Evolutionary conservation across 345 rosid species (phyloP).

Genomic region (Pugionium cornutum): DNA sequence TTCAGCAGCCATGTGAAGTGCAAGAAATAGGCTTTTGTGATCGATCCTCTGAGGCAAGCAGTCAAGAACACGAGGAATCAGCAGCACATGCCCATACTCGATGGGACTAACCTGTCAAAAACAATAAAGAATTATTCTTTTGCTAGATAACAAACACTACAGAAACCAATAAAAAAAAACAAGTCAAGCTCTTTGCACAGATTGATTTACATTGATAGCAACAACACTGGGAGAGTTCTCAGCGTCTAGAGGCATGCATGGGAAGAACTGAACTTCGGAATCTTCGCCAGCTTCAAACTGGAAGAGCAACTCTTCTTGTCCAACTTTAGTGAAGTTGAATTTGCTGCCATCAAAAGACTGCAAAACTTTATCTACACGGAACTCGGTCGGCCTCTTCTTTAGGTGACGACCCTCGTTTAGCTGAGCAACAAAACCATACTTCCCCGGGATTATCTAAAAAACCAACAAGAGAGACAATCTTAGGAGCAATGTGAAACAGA

Average conservation of each 20-base stretch:
- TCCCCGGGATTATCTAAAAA: slow-evolving; percentile 84
- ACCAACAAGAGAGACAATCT: slow-evolving; percentile 3
- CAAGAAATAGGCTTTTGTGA: slow-evolving; percentile 82
- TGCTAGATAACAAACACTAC: background rate
- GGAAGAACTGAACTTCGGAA: slow-evolving; percentile 69
- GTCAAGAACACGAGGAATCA: slow-evolving; percentile 91
- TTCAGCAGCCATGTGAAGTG: slow-evolving; percentile 83
- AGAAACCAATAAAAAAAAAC: background rate
- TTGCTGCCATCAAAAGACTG: slow-evolving; percentile 94
- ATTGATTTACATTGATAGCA: slow-evolving; percentile 79
- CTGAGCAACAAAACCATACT: slow-evolving; percentile 92
- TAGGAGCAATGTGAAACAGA: slow-evolving; percentile 12
- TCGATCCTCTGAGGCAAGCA: slow-evolving; percentile 98
- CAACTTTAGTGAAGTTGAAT: slow-evolving; percentile 96
- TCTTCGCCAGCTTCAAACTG: slow-evolving; percentile 89
- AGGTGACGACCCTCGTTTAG: slow-evolving; percentile 98
- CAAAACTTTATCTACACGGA: slow-evolving; percentile 91
- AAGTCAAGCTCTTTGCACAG: background rate
- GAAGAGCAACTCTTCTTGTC: slow-evolving; percentile 97
- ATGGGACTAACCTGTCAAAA: slow-evolving; percentile 89
- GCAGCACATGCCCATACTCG: slow-evolving; percentile 94
- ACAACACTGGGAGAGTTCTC: slow-evolving; percentile 86
- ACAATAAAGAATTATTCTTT: slow-evolving; percentile 10
- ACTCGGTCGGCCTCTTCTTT: slow-evolving; percentile 99
- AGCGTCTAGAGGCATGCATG: slow-evolving; percentile 65